Conservation (phyloP, 2,329 filamentous ascomycete species). For the Diaporthe caulivora region DNA sequence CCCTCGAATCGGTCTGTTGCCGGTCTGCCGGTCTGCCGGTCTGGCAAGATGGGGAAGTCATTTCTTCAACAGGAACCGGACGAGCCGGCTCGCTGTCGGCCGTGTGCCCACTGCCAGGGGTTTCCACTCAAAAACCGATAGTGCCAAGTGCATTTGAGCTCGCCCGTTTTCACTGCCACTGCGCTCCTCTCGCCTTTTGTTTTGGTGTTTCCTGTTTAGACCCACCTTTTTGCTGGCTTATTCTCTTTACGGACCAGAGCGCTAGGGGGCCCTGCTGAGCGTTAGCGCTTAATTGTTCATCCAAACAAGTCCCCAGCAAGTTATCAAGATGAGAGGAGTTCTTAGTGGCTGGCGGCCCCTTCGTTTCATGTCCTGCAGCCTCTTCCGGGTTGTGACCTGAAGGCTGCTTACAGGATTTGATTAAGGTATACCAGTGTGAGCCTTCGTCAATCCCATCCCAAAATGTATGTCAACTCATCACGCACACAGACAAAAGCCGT, state of each 20-base stretch:
- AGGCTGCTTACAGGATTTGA: constrained; percentile 15
- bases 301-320: neutral
- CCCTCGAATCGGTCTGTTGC: neutral
- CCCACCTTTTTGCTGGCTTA: constrained; percentile 10
- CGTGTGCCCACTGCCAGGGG: neutral
- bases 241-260: neutral
- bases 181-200: neutral
- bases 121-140: neutral
- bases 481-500: neutral
- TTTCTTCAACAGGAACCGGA: neutral
- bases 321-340: constrained; percentile 29
- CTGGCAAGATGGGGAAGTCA: neutral
- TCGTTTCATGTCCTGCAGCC: constrained; percentile 23
- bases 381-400: constrained; percentile 16
- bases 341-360: neutral
- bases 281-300: constrained; percentile 20
- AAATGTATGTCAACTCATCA: neutral
- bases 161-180: constrained; percentile 2
- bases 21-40: neutral
- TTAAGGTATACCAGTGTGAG: constrained; percentile 2
- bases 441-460: neutral
- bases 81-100: neutral
- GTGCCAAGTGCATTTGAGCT: neutral
- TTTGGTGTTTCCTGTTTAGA: constrained; percentile 11
- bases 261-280: neutral